Conservation (phyloP, 2,329 filamentous ascomycete species). For the Coniosporium tulheliwenetii region DNA sequence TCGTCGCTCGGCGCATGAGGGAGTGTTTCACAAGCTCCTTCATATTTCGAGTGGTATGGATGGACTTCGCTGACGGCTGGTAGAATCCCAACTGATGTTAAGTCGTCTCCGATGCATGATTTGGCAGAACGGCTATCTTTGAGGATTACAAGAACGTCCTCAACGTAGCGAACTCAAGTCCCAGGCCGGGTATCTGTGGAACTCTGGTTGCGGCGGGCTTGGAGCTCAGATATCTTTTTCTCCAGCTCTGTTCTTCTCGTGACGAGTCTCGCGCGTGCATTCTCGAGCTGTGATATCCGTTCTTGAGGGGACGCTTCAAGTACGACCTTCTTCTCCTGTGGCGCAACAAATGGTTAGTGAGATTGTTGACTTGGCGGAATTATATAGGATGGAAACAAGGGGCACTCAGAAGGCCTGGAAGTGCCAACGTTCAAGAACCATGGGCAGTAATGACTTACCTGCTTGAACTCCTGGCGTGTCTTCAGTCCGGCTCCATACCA, state of each 20-base stretch:
- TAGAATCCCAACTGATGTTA: too few species aligned
- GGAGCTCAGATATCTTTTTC: constrained; percentile 37
- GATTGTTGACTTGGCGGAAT: not conserved
- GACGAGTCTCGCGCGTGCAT: constrained; percentile 31
- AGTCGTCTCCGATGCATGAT: too few species aligned
- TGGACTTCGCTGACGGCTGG: too few species aligned
- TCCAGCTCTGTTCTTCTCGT: constrained; percentile 37
- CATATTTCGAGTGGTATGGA: too few species aligned
- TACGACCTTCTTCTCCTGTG: constrained; percentile 23
- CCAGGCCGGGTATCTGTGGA: too few species aligned
- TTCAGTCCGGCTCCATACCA: constrained; percentile 46
- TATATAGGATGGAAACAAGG: not conserved
- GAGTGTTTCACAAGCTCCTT: too few species aligned
- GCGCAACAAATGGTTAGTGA: constrained; percentile 8
- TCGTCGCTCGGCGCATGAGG: too few species aligned
- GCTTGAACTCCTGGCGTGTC: constrained; percentile 31
- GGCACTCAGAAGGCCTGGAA: not conserved
- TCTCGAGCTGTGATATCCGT: constrained; percentile 37
- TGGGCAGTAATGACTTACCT: constrained; percentile 25
- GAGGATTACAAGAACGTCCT: too few species aligned
- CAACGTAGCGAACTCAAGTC: too few species aligned
- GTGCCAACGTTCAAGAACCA: not conserved
- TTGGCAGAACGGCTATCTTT: too few species aligned
- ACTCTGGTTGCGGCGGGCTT: constrained; percentile 15
- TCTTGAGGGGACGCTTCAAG: constrained; percentile 36